These are phyloP conservation scores for Pisolithus orientalis DNA, from an alignment of 768 basidiomycete genomes.

Conservation along the genomic window DNA sequence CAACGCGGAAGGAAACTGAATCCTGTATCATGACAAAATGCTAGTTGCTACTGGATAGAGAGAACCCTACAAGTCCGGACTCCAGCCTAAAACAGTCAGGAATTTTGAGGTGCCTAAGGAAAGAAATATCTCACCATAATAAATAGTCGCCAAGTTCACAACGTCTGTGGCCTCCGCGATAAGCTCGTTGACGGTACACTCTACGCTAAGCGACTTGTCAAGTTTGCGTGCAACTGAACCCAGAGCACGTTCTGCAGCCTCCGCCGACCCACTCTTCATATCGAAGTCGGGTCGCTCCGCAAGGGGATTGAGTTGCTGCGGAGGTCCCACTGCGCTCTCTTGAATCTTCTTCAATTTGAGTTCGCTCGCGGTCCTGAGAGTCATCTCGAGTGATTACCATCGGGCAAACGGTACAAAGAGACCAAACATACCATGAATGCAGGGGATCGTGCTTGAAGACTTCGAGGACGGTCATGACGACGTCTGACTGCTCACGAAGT, in stretches of 20 bases:
- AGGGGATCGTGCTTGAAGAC: conserved; percentile 97
- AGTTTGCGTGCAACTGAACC: conserved; percentile 76
- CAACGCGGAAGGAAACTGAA: background rate
- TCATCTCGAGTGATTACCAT: too few species aligned
- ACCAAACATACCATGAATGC: conserved; percentile 68
- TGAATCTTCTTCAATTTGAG: conserved; percentile 65
- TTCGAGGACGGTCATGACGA: conserved; percentile 92
- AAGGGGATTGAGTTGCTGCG: conserved; percentile 11
- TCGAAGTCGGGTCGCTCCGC: conserved; percentile 34
- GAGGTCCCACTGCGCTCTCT: conserved; percentile 28
- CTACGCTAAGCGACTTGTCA: conserved; percentile 78
- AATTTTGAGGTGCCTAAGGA: conserved; percentile 1
- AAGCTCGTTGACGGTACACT: conserved; percentile 90
- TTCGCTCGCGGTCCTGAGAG: conserved; percentile 68
- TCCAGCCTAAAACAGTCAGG: conserved; percentile 32
- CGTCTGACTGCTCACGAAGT: conserved; percentile 73
- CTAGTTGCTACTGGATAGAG: background rate
- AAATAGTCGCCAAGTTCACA: conserved; percentile 75
- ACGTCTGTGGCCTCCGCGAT: conserved; percentile 82
- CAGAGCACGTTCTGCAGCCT: conserved; percentile 88
- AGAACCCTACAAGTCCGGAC: conserved; percentile 29
- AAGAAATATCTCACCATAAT: conserved; percentile 42
- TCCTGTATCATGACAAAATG: background rate
- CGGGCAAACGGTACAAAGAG: background rate
- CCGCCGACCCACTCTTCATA: conserved; percentile 62